Percentiles rank a stretch among this genome's conserved stretches.
Evolutionary conservation across 257 asterid genomes (phyloP).

Genomic region (Capsicum baccatum): DNA sequence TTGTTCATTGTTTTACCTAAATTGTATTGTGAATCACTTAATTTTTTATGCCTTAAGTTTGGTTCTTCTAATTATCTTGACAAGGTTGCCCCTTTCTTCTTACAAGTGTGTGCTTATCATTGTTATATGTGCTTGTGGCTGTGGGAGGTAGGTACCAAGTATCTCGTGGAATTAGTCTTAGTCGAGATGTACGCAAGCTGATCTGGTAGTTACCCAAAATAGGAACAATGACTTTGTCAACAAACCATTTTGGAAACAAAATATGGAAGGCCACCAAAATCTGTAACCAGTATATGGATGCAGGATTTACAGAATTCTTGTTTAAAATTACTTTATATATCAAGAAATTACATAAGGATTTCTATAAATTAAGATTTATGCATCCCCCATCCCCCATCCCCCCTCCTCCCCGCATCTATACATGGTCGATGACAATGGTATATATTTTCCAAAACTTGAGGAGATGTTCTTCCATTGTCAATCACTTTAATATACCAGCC

Average conservation of each 20-base stretch:
- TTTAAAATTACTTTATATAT: constrained; percentile 2
- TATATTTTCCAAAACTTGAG: background rate
- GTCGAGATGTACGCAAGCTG: background rate
- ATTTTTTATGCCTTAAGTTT: too few species aligned
- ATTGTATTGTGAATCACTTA: too few species aligned
- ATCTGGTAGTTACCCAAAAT: background rate
- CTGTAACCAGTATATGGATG: background rate
- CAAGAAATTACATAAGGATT: background rate
- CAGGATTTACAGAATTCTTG: background rate
- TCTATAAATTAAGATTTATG: background rate
- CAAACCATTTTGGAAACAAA: background rate
- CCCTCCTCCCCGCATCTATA: background rate
- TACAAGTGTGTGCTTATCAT: too few species aligned
- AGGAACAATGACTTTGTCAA: background rate
- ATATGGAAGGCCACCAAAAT: background rate
- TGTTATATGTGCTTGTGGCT: too few species aligned
- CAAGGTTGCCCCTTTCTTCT: too few species aligned
- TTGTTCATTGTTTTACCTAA: too few species aligned
- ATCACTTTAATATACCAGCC: background rate
- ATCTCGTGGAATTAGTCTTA: background rate
- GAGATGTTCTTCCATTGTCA: background rate
- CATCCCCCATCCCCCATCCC: background rate
- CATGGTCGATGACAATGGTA: background rate
- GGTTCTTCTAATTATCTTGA: too few species aligned
- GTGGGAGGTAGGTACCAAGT: background rate